phyloP scores from a whole-genome alignment of 2,329 filamentous ascomycete species.

The Knoxdaviesia capensis region DNA sequence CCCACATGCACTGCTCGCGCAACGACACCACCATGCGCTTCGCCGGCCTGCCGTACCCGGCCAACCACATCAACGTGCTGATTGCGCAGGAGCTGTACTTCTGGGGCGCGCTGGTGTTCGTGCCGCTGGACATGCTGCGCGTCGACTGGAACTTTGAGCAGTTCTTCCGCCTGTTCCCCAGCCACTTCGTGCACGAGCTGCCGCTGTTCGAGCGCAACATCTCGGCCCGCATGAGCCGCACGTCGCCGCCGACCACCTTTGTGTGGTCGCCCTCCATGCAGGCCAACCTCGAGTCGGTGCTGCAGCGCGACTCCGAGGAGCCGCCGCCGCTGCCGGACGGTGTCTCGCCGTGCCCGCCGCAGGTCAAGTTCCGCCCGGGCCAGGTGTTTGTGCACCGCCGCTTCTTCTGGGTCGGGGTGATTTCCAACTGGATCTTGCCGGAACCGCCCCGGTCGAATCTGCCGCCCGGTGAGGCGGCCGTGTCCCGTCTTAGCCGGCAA shows the following conservation, averaged over 20 bases:
- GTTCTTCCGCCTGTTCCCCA: too few species aligned
- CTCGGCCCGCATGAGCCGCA: background rate
- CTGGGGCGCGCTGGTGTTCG: too few species aligned
- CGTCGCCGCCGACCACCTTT: too few species aligned
- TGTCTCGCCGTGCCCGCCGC: background rate
- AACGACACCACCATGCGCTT: constrained; percentile 54
- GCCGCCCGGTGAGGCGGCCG: background rate
- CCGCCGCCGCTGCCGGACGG: background rate
- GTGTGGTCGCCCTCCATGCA: too few species aligned
- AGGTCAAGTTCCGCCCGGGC: constrained; percentile 41
- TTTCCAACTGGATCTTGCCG: constrained; percentile 71
- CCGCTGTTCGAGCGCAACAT: constrained; percentile 3
- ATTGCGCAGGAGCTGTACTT: too few species aligned
- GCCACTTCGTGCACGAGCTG: too few species aligned
- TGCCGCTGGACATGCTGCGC: too few species aligned
- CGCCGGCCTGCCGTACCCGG: constrained; percentile 13
- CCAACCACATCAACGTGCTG: too few species aligned
- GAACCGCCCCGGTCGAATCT: constrained; percentile 26
- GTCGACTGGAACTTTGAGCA: too few species aligned
- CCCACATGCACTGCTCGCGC: too few species aligned
- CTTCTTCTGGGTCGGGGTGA: constrained; percentile 60
- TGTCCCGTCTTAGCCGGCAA: background rate
- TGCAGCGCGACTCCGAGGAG: constrained; percentile 19
- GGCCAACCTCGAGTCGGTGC: too few species aligned
- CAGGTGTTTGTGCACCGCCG: constrained; percentile 69